Evolutionary conservation across 2,329 filamentous ascomycete species (phyloP), one percentile per base, ranked within the genome.

Genomic region (Aspergillus uvarum): DNA sequence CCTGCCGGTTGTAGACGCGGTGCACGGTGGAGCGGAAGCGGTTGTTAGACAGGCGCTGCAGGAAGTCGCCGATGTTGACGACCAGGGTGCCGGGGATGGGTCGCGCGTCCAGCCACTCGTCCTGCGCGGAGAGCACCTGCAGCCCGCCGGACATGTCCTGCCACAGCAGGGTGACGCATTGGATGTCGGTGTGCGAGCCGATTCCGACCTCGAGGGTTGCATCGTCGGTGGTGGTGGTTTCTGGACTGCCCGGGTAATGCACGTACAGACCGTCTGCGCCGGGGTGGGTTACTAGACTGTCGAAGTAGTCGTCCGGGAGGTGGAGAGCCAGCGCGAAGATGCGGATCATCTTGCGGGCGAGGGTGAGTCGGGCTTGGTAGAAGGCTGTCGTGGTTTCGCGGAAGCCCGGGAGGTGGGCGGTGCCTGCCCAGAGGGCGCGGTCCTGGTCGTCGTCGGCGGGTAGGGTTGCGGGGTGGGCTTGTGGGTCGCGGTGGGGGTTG

Each of bases 261-360:
- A 80, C 76, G 63, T 78, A 79, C 0, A 80, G 76, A 2, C 72
- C 76, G 56, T 79, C 76, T 1, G 75, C 72, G 0, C 74, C 84
- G 0, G 85, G 85, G 63, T 83, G 80, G 0, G 77, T 80, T 19
- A 81, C 80, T 56, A 84, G 81, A 3, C 73, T 72, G 61, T 87
- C 84, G 66, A 87, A 87, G 57, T 82, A 82, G 35, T 79, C 67
- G 65, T 87, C 85, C 0, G 80, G 76, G 3, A 87, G 73, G 11
- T 79, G 78, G 2, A 87, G 75, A 4, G 80, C 81, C 2, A 88
- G 74, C 0, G 85, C 84, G 65, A 88, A 85, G 6, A 80, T 72
- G 4, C 76, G 74, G 2, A 84, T 79, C 32, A 87, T 68, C 38
- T 76, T 78, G 22, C 85, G 77, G 0, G 84, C 81, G 1, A 87